phyloP scores from a whole-genome alignment of 352 stramenopile genomes.

The Phytophthora capsici region DNA sequence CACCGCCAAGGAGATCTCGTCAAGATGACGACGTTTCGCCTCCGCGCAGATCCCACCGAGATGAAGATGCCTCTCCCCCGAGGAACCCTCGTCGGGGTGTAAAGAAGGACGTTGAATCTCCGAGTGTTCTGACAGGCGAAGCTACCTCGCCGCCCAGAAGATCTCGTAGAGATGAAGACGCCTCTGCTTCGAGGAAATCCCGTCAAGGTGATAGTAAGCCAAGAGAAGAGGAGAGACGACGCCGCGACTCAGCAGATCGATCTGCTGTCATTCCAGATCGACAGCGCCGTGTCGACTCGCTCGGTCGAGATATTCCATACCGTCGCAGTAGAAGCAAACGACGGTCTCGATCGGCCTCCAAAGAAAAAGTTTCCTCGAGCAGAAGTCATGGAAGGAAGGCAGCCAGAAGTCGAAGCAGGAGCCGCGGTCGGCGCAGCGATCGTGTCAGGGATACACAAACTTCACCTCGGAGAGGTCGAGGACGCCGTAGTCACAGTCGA shows the following conservation, averaged over 20 bases:
- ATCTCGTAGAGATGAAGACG: slow-evolving; percentile 21
- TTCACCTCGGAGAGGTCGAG: slow-evolving; percentile 19
- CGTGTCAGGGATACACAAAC: slow-evolving; percentile 2
- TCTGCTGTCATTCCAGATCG: slow-evolving; percentile 21
- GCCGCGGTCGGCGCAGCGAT: slow-evolving; percentile 1
- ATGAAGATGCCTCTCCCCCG: too few species aligned
- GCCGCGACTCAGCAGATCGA: slow-evolving; percentile 4
- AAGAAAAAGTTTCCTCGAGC: slow-evolving; percentile 1
- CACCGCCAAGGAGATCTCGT: too few species aligned
- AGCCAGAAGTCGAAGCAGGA: slow-evolving; percentile 19
- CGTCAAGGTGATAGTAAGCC: slow-evolving; percentile 12
- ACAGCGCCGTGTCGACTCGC: slow-evolving; percentile 36
- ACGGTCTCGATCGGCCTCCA: slow-evolving; percentile 8
- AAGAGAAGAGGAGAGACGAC: slow-evolving; percentile 9
- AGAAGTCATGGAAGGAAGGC: slow-evolving; percentile 10
- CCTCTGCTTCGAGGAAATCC: slow-evolving; percentile 34
- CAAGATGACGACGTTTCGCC: too few species aligned
- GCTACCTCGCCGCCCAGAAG: slow-evolving; percentile 26
- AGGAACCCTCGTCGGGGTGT: too few species aligned
- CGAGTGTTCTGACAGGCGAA: slow-evolving; percentile 7
- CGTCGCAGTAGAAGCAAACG: slow-evolving; percentile 13
- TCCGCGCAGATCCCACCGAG: too few species aligned
- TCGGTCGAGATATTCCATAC: slow-evolving; percentile 35
- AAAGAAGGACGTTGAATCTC: slow-evolving; percentile 8
- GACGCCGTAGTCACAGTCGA: slow-evolving; percentile 23